Base-by-base conservation (phyloP, 2,329 filamentous ascomycete species). In the Zymoseptoria tritici region DNA sequence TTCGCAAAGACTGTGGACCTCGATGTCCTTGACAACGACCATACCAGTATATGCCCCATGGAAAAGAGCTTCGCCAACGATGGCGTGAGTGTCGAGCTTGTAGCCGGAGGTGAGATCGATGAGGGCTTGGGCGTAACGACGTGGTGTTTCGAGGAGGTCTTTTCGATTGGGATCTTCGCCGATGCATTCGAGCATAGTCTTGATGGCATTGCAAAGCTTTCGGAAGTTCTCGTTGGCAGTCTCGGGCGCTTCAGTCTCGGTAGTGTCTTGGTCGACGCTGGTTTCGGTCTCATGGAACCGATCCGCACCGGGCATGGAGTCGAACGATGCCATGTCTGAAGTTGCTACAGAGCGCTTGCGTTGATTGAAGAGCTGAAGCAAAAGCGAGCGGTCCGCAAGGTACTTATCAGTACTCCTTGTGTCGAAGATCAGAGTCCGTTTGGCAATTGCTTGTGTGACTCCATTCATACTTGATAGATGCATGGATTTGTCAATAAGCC, bases 1-100 rank as follows among this genome's bases (percentile, higher is more conserved):
- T 78, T 97, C 93, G 79, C 92, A 97, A 46, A 96, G 80, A 63
- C 88, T 92, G 74, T 90, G 93, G 9, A 97, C 84, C 72, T 96
- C 90, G 70, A 97, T 96, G 71, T 96, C 91, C 77, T 94, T 95
- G 60, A 97, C 90, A 68, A 97, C 94, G 31, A 97, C 90, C 78
- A 97, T 84, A 75, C 96, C 93, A 70, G 94, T 91, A 72, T 96
- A 91, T 60, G 90, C 89, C 74, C 97, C 92, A 70, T 95, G 86
- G 77, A 97, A 97, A 57, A 97, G 87, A 20, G 93, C 93, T 57
- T 87, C 83, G 73, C 96, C 96, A 66, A 96, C 88, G 64, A 96
- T 87, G 71, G 93, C 88, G 60, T 85, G 82, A 96, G 85, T 7
- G 70, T 96, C 95, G 76, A 93, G 85, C 77, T 96, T 89, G 74